Base-by-base conservation (phyloP, 805 yeast species). In the Nakazawaea molendinolei region DNA sequence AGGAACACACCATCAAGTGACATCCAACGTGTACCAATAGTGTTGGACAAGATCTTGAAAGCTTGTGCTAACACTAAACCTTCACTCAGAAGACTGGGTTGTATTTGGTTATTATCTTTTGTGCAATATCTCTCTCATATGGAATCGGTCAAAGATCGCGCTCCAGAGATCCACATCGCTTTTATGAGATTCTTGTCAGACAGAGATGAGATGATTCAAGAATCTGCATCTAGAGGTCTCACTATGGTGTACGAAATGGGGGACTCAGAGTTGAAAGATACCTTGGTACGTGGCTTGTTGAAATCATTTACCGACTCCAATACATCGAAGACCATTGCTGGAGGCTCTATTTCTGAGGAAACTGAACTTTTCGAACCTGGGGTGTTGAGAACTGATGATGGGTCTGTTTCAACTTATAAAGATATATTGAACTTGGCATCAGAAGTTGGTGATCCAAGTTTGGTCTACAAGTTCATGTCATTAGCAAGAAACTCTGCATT, bases 391-490 rank as follows among this genome's bases (percentile, higher is more conserved):
- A 85, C 95, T 0, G 81, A 79, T 31, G 92, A 84, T 43, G 87
- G 90, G 1, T 83, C 95, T 0, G 77, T 90, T 3, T 83, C 95
- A 0, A 89, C 97, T 0, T 90, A 90, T 54, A 85, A 82, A 49
- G 98, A 90, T 56, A 85, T 90, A 21, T 65, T 90, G 47, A 84
- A 67, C 48, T 64, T 90, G 33, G 97, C 98, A 0, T 76, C 92
- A 1, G 98, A 90, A 52, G 94, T 87, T 8, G 97, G 97, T 20
- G 96, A 90, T 56, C 95, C 97, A 10, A 74, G 92, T 45, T 69
- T 90, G 45, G 96, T 90, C 4, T 90, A 90, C 58, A 85, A 86
- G 52, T 90, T 90, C 54, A 86, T 90, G 96, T 78, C 95, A 0
- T 61, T 90, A 39, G 95, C 97, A 0, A 80, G 85, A 44, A 80